Base-by-base conservation (phyloP, 331 rosid genomes). In the Rhamnella rubrinervis region DNA sequence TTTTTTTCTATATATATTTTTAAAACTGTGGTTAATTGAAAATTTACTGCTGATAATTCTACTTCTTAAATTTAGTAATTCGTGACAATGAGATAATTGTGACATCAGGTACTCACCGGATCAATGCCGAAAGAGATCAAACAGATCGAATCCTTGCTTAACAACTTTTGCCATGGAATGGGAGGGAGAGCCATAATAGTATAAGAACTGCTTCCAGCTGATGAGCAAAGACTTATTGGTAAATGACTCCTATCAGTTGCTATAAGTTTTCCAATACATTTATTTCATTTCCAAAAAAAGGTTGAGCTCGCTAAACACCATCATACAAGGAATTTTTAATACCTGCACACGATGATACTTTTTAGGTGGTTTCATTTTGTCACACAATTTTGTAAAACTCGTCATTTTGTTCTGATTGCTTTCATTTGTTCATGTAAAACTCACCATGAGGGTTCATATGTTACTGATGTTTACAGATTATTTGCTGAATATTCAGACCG, bases 91-190 rank as follows among this genome's bases (percentile, higher is more conserved):
- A n/a, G n/a, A n/a, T n/a, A n/a, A 18, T 68, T 78, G 20, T 76
- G 61, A 60, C 10, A 41, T 61, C 88, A 93, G 97, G 96, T 93
- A 40, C 88, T 91, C 25, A 91, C 97, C 4, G 96, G 85, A 11
- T 93, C 98, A 31, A 76, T 91, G 61, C 97, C 97, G 10, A 91
- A 93, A 82, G 97, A 92, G 81, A 86, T 87, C 58, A 85, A 85
- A 71, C 96, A 91, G 65, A 85, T 91, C 7, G 89, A 91, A 73
- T 81, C 95, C 62, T 77, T 91, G 84, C 78, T 93, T 47, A 93
- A 88, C 86, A 81, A 86, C 77, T 83, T 84, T 82, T 23, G 83
- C 63, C 68, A 66, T 47, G 87, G 89, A 77, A 71, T 60, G 55
- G 83, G 6, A 60, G 71, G 83, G 84, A 86, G 52, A 58, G 67